Evolutionary conservation across 306 rosid species (phyloP), one percentile per base, ranked within the genome.

Genomic region (Quercus rubra): DNA sequence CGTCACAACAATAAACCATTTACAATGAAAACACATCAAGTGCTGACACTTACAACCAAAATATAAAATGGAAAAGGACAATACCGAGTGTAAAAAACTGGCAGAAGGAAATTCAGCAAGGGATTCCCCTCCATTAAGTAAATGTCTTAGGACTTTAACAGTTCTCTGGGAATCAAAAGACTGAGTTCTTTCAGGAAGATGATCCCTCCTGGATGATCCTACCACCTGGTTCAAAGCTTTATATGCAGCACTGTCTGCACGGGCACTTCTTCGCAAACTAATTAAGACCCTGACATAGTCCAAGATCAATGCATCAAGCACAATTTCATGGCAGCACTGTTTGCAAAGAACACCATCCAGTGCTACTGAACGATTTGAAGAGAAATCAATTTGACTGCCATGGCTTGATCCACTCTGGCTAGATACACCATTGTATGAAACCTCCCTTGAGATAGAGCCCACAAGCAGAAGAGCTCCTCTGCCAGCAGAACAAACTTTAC

Each of bases 401-500:
- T 70, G 84, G 77, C 79, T 81, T 73, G 89, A 86, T 62, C 93
- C 91, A 79, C 89, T 85, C 79, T 88, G 92, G 88, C 86, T 88
- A 76, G 90, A 80, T 68, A 85, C 74, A 83, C 86, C 87, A 85
- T 86, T 89, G 86, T 86, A 86, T 66, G 85, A 67, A 57, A 69
- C 78, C 66, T 94, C 97, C 83, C 86, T 87, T 25, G 97, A 68
- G 82, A 86, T 89, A 76, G 77, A 77, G 80, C 89, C 88, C 30
- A 79, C 61, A 76, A 96, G 91, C 71, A 96, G 90, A 84, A 90
- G 84, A 70, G 99, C 96, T 76, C 99, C 99, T 81, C 91, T 90
- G 70, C 99, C 99, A 52, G 98, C 98, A 87, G 94, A 93, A 80
- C 99, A 96, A 84, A 87, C 86, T 87, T 92, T 93, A 85, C 99